These are phyloP conservation scores for Pelargonium citronellum DNA, from an alignment of 441 rosid species.

Conservation along the genomic window DNA sequence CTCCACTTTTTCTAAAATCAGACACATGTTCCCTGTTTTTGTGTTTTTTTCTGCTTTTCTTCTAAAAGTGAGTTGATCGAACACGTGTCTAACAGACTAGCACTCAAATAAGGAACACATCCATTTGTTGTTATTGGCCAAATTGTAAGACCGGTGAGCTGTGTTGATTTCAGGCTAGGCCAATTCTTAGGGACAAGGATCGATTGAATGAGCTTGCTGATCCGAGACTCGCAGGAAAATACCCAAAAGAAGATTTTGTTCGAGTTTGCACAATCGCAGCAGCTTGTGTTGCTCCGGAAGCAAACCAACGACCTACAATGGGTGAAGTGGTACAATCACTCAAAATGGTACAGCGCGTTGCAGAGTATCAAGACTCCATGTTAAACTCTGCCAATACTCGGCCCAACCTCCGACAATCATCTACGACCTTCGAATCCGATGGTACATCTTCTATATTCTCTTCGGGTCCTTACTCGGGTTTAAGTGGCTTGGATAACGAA, in stretches of 20 bases:
- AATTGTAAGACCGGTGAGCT: not conserved
- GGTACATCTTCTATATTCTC: slow-evolving; percentile 92
- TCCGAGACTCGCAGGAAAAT: slow-evolving; percentile 64
- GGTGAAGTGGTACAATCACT: slow-evolving; percentile 98
- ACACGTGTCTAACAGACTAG: no score
- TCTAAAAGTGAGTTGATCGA: no score
- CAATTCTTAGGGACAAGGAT: slow-evolving; percentile 86
- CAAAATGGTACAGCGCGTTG: slow-evolving; percentile 80
- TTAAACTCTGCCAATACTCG: slow-evolving; percentile 36
- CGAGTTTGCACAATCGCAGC: slow-evolving; percentile 95
- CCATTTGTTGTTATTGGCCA: not conserved
- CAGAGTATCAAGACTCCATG: slow-evolving; percentile 65
- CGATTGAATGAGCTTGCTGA: slow-evolving; percentile 82
- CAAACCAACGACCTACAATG: slow-evolving; percentile 88
- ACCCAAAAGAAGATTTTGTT: slow-evolving; percentile 87
- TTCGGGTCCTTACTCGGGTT: slow-evolving; percentile 91
- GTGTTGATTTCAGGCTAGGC: slow-evolving; percentile 62
- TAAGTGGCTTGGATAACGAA: slow-evolving; percentile 66
- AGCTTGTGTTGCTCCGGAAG: slow-evolving; percentile 95
- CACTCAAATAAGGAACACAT: not conserved
- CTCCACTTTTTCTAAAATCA: no score
- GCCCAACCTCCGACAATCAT: slow-evolving; percentile 71
- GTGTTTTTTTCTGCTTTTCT: no score
- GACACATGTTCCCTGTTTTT: no score
- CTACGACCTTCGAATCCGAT: slow-evolving; percentile 80